Conservation (phyloP, 2,329 filamentous ascomycete species). For the Aspergillus proliferans region DNA sequence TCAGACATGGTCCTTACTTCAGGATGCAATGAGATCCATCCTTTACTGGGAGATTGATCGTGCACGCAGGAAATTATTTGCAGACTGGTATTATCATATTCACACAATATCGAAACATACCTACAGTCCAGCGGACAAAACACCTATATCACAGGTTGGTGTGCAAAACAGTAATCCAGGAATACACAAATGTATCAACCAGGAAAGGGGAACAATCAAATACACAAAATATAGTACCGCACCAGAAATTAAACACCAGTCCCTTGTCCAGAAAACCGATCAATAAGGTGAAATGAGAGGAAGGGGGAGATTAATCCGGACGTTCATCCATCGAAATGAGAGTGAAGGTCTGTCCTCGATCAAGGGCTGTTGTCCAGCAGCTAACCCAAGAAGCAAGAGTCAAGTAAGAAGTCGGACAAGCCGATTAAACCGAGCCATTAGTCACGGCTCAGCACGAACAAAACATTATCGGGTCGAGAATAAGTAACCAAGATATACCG, state of each 20-base stretch:
- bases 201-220: not conserved
- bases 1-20: no score
- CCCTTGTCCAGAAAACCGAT: not conserved
- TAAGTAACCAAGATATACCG: conserved; percentile 9
- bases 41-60: no score
- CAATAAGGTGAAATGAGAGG: not conserved
- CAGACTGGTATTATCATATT: not conserved
- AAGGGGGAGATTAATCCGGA: not conserved
- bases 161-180: not conserved
- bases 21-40: no score
- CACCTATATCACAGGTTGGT: not conserved
- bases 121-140: not conserved
- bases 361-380: conserved; percentile 9
- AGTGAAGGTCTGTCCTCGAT: not conserved
- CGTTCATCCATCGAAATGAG: no score
- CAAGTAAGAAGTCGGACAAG: not conserved
- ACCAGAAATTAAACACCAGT: not conserved
- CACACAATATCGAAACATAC: not conserved
- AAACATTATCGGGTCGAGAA: not conserved
- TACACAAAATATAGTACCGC: not conserved
- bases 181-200: not conserved
- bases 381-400: conserved; percentile 2
- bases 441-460: no score
- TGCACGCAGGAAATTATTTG: no score
- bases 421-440: not conserved